Conservation (phyloP, 257 asterid species). For the Nyctanthes arbortristis region DNA sequence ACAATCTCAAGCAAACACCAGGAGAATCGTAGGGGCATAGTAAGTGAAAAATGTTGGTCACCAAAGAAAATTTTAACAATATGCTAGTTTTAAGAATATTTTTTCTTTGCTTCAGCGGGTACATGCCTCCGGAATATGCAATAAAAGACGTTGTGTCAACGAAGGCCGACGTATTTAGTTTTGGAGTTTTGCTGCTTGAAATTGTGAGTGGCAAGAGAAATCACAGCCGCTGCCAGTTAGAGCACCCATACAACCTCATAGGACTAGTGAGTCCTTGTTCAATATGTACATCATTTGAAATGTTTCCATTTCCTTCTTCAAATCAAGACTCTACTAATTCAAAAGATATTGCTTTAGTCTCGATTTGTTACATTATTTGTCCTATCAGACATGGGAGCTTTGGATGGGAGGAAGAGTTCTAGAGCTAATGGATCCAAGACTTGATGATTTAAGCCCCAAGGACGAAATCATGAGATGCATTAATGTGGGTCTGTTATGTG, state of each 20-base stretch:
- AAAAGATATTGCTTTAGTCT: no score
- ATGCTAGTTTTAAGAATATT: neutral
- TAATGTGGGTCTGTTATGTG: slow-evolving; percentile 40
- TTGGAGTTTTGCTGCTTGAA: slow-evolving; percentile 43
- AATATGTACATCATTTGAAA: neutral
- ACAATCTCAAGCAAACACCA: slow-evolving; percentile 37
- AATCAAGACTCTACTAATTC: neutral
- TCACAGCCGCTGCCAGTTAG: slow-evolving; percentile 18
- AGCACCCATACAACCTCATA: slow-evolving; percentile 35
- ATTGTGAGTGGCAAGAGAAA: slow-evolving; percentile 37
- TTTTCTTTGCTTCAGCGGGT: slow-evolving; percentile 27
- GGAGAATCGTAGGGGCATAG: slow-evolving; percentile 46
- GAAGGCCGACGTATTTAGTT: slow-evolving; percentile 39
- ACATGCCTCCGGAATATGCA: slow-evolving; percentile 45
- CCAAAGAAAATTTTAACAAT: neutral
- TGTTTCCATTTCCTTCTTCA: neutral
- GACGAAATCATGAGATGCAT: slow-evolving; percentile 32
- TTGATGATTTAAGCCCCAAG: slow-evolving; percentile 2
- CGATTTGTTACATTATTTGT: no score
- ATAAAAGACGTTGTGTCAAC: slow-evolving; percentile 30
- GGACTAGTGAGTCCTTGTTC: slow-evolving; percentile 25
- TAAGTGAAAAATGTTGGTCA: slow-evolving; percentile 15
- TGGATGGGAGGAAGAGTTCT: slow-evolving; percentile 35
- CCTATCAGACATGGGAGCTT: slow-evolving; percentile 36
- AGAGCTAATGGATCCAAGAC: slow-evolving; percentile 33